Evolutionary conservation across 1,284 basidiomycete genomes (phyloP).

Genomic region (Ustilago lituana): DNA sequence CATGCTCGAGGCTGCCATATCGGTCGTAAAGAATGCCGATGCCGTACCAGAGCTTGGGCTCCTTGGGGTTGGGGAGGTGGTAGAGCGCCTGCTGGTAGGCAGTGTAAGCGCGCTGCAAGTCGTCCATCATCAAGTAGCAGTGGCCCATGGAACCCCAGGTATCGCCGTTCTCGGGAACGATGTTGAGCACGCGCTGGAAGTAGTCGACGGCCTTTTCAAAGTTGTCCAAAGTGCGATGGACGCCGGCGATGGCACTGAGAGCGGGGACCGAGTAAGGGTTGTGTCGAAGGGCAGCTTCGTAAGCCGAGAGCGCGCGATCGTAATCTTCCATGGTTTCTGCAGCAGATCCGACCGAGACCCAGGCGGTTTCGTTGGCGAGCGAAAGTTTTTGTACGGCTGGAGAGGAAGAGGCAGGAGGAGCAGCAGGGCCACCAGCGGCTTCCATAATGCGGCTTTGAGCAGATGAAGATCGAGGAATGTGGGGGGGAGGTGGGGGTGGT

Average conservation of each 20-base stretch:
- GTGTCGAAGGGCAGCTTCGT: slow-evolving; percentile 63
- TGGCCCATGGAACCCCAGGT: slow-evolving; percentile 74
- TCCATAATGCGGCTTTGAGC: slow-evolving; percentile 49
- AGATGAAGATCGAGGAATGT: slow-evolving; percentile 46
- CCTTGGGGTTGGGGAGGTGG: slow-evolving; percentile 94
- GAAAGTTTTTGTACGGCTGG: slow-evolving; percentile 57
- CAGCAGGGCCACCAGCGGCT: slow-evolving; percentile 14
- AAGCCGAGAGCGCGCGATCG: slow-evolving; percentile 61
- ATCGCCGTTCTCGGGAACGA: slow-evolving; percentile 69
- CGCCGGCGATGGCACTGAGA: slow-evolving; percentile 64
- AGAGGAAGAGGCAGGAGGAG: slow-evolving; percentile 25
- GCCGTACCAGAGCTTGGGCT: slow-evolving; percentile 99
- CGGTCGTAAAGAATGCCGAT: slow-evolving; percentile 99
- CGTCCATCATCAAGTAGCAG: slow-evolving; percentile 99
- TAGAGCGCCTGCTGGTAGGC: slow-evolving; percentile 99
- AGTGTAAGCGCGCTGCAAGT: slow-evolving; percentile 96
- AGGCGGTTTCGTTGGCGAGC: slow-evolving; percentile 61
- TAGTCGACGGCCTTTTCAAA: slow-evolving; percentile 84
- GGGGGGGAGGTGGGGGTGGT: slow-evolving; percentile 35
- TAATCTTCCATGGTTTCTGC: slow-evolving; percentile 66
- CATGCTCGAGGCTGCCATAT: slow-evolving; percentile 96
- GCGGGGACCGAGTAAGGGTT: slow-evolving; percentile 65
- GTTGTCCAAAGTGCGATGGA: slow-evolving; percentile 63
- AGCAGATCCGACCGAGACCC: slow-evolving; percentile 61
- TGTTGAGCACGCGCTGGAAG: slow-evolving; percentile 86